These are phyloP conservation scores for Xylaria hypoxylon DNA, from an alignment of 2,329 filamentous ascomycete species.

Conservation along the genomic window DNA sequence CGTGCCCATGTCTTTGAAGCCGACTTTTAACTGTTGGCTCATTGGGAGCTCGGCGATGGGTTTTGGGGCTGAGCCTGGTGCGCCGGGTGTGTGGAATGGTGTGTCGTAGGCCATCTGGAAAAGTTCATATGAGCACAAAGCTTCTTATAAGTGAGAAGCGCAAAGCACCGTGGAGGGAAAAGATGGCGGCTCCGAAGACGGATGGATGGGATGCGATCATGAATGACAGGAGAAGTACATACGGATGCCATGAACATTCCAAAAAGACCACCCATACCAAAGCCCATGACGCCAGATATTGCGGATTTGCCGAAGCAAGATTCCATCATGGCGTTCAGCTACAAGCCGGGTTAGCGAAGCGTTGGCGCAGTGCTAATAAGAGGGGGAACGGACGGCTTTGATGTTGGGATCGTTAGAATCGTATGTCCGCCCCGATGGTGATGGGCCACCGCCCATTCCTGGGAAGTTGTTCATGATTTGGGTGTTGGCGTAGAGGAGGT, in stretches of 20 bases:
- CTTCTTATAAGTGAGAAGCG: background rate
- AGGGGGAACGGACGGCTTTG: conserved; percentile 58
- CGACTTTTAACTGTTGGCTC: conserved; percentile 82
- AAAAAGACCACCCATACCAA: conserved; percentile 92
- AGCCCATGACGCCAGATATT: conserved; percentile 92
- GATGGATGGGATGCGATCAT: background rate
- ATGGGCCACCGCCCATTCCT: conserved; percentile 40
- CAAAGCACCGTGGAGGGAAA: conserved; percentile 10
- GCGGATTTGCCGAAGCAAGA: conserved; percentile 89
- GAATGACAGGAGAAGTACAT: conserved; percentile 54
- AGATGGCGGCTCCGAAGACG: too few species aligned
- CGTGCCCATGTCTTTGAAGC: conserved; percentile 94
- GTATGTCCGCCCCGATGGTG: conserved; percentile 39
- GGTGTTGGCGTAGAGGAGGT: background rate
- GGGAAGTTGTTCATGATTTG: conserved; percentile 49
- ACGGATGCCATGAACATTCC: conserved; percentile 98
- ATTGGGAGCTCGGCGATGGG: conserved; percentile 76
- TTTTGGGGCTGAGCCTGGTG: conserved; percentile 53
- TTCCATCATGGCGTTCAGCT: conserved; percentile 90
- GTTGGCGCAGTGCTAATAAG: background rate
- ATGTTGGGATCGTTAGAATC: conserved; percentile 63
- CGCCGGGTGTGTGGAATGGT: conserved; percentile 69
- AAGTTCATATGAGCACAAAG: background rate
- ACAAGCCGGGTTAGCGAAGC: conserved; percentile 32
- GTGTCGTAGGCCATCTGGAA: conserved; percentile 97